These are phyloP conservation scores for Vitis hybrid DNA, from an alignment of 177 flowering plant genomes.

Conservation along the genomic window DNA sequence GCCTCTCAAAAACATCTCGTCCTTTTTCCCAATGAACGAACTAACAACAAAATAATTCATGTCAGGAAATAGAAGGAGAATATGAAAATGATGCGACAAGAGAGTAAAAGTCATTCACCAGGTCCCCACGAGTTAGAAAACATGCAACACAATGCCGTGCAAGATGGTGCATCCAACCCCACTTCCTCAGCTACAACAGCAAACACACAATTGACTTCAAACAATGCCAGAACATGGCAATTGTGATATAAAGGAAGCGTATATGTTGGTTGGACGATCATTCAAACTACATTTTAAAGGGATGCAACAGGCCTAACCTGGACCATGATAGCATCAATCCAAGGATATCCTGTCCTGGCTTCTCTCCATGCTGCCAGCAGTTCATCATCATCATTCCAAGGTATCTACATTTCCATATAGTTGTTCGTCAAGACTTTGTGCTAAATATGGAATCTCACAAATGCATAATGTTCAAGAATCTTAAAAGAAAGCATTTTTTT, in stretches of 20 bases:
- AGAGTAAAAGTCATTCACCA: conserved; percentile 45
- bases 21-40: conserved; percentile 97
- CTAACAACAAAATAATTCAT: conserved; percentile 32
- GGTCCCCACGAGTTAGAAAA: conserved; percentile 95
- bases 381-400: conserved; percentile 73
- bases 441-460: not conserved
- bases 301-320: conserved; percentile 53
- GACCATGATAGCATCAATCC: conserved; percentile 99
- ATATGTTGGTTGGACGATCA: not conserved
- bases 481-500: not conserved
- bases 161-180: conserved; percentile 99
- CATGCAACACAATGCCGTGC: conserved; percentile 97
- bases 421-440: not conserved
- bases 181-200: conserved; percentile 64
- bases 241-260: not conserved
- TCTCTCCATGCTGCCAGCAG: conserved; percentile 90
- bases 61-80: conserved; percentile 8
- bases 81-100: not conserved
- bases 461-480: not conserved
- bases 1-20: conserved; percentile 91
- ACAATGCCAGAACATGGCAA: not conserved
- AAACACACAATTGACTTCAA: conserved; percentile 8
- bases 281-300: not conserved
- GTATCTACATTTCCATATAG: conserved; percentile 48
- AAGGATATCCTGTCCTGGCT: conserved; percentile 90